Evolutionary conservation across 1,139 yeast genomes (phyloP).

Genomic region (Blastobotrys capitulatus): DNA sequence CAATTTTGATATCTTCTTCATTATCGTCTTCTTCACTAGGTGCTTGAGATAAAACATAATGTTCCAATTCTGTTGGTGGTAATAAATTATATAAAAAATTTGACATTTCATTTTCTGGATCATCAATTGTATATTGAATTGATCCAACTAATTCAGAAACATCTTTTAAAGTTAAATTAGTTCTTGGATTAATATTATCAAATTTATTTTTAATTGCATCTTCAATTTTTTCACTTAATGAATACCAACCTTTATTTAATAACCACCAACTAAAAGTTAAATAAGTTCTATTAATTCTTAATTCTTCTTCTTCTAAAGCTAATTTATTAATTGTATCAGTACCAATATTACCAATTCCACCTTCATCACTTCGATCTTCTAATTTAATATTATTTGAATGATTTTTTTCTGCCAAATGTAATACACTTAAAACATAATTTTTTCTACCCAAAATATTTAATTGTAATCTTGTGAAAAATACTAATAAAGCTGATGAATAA

Average conservation of each 20-base stretch:
- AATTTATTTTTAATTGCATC: slow-evolving; percentile 57
- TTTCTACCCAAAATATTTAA: slow-evolving; percentile 82
- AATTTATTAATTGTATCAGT: slow-evolving; percentile 26
- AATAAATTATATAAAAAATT: slow-evolving; percentile 32
- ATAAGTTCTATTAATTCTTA: slow-evolving; percentile 68
- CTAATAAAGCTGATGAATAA: slow-evolving; percentile 63
- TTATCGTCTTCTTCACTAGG: slow-evolving; percentile 18
- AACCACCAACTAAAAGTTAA: slow-evolving; percentile 93
- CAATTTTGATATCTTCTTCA: slow-evolving; percentile 6
- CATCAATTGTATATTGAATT: slow-evolving; percentile 40
- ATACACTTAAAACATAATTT: slow-evolving; percentile 76
- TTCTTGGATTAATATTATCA: slow-evolving; percentile 60
- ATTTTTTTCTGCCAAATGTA: slow-evolving; percentile 51
- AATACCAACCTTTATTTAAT: slow-evolving; percentile 76
- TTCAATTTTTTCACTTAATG: slow-evolving; percentile 51
- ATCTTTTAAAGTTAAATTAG: slow-evolving; percentile 58
- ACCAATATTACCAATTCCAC: slow-evolving; percentile 28
- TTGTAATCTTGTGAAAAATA: slow-evolving; percentile 76
- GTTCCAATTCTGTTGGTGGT: slow-evolving; percentile 40
- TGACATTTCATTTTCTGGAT: slow-evolving; percentile 18
- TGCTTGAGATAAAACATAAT: slow-evolving; percentile 36
- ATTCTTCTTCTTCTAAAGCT: slow-evolving; percentile 26
- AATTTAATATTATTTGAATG: slow-evolving; percentile 14
- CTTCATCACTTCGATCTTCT: slow-evolving; percentile 21
- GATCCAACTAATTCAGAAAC: slow-evolving; percentile 46